Conservation (phyloP, 805 yeast species). For the Saccharomycopsis schoenii region DNA sequence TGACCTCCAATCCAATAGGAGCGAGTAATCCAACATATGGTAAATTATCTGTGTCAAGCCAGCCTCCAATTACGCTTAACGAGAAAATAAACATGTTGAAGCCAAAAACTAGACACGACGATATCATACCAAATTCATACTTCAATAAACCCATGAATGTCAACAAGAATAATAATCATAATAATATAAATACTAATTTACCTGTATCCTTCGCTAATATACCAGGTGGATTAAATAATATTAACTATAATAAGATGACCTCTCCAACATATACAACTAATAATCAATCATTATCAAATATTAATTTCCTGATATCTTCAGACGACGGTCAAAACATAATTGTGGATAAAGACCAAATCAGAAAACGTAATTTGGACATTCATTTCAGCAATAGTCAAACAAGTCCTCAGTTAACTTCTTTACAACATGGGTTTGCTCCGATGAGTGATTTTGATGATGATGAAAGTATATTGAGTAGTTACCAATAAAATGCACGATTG, state of each 20-base stretch:
- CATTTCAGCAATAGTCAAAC: background rate
- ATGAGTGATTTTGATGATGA: conserved; percentile 19
- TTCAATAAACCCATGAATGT: background rate
- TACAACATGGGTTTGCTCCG: conserved; percentile 12
- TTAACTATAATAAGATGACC: background rate
- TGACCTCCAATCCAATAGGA: background rate
- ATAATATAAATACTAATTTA: background rate
- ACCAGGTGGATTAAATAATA: background rate
- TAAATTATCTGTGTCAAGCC: conserved; percentile 9
- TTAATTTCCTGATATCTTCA: conserved; percentile 6
- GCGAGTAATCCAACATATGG: background rate
- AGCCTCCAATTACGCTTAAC: conserved; percentile 16
- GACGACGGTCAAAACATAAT: conserved; percentile 10
- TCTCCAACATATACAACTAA: conserved; percentile 3
- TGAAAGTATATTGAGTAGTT: conserved; percentile 12
- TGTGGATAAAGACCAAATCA: conserved; percentile 10
- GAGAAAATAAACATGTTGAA: conserved; percentile 17
- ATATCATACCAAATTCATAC: background rate
- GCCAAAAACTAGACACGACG: conserved; percentile 3
- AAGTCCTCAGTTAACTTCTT: conserved; percentile 13
- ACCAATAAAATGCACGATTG: background rate
- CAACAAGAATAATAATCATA: background rate
- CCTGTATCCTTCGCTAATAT: background rate
- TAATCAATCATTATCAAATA: conserved; percentile 15
- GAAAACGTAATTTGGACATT: background rate